Evolutionary conservation across 345 rosid genomes (phyloP), one percentile per base, ranked within the genome.

Genomic region (Eucalyptus pauciflora): DNA sequence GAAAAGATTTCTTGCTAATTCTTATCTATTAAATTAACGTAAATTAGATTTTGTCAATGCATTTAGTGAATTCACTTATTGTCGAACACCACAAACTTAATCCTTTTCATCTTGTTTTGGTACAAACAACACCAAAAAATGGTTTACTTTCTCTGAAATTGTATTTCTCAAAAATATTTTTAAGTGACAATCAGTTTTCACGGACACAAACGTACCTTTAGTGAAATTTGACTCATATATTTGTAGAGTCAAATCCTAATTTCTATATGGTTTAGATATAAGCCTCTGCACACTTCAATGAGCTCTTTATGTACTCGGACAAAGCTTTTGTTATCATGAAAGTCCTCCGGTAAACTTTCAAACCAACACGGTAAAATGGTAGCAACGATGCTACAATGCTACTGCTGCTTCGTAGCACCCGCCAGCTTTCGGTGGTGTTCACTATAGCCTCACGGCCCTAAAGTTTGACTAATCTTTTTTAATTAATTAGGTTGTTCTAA

Each of bases 181-280:
- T 22, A 20, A 22, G 1, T 56, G 13, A 27, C 0, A 4, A 62
- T 0, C 13, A 62, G 17, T 62, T 62, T 62, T 62, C 0, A 29
- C 0, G 4, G 17, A 62, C 4, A 62, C 31, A 62, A 62, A 62
- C 4, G 2, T 6, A 12, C 15, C 16, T 12, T 60, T 60, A 62
- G 16, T 27, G 16, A 27, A 62, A 27, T 27, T 62, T 62, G 33
- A 12, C 17, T 27, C 69, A 29, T 62, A 62, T 62, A 12, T 13
- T 27, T 29, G 16, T 62, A 5, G 4, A 62, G 69, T 27, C 33
- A 29, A 4, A 62, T 62, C 69, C 33, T 62, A 29, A 29, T 62
- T 62, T 62, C 16, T 29, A 29, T 13, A 13, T 29, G 8, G 0
- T 1, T 62, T 62, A 29, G 69, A 62, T 12, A 62, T 62, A 29